Base-by-base conservation (phyloP, 192 early-diverging fungal species). In the Backusella tuberculispora region DNA sequence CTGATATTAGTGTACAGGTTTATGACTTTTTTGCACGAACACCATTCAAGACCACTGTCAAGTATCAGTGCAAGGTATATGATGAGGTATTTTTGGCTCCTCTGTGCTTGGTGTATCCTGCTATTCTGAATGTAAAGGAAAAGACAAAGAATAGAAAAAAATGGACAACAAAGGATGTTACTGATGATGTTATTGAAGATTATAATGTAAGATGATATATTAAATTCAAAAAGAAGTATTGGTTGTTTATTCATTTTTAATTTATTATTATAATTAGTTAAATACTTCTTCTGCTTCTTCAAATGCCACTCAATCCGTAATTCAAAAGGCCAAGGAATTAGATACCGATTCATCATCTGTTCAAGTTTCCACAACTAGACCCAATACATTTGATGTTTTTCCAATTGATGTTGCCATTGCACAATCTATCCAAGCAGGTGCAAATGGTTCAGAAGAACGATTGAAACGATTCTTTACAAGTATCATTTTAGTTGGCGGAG, bases 401-500 rank as follows among this genome's bases (percentile, higher is more conserved):
- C 88, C 92, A 2, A 79, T 95, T 41, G 93, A 95, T 73, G 71
- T 83, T 1, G 90, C 91, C 2, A 88, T 93, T 75, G 90, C 89
- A 4, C 92, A 93, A 70, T 88, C 86, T 67, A 92, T 95, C 44
- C 81, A 83, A 12, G 78, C 83, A 44, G 82, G 87, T 47, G 89
- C 91, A 5, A 65, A 50, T 45, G 50, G 29, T n/a, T 86, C 90
- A 0, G 89, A 94, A 44, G 91, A 94, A 50, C 86, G 92, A 12
- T 82, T 90, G 26, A 88, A 88, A 40, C 92, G 92, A 72, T 81
- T 94, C 43, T 94, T 91, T 81, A 84, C 86, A 2, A 91, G 88
- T 21, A 92, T 97, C 37, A 86, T 97, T 34, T 66, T 97, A n/a
- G 92, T 95, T 14, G 95, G 95, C 8, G 95, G 95, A 40, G 95